Conservation (phyloP, 768 basidiomycete species). For the Mycena epipterygia region DNA sequence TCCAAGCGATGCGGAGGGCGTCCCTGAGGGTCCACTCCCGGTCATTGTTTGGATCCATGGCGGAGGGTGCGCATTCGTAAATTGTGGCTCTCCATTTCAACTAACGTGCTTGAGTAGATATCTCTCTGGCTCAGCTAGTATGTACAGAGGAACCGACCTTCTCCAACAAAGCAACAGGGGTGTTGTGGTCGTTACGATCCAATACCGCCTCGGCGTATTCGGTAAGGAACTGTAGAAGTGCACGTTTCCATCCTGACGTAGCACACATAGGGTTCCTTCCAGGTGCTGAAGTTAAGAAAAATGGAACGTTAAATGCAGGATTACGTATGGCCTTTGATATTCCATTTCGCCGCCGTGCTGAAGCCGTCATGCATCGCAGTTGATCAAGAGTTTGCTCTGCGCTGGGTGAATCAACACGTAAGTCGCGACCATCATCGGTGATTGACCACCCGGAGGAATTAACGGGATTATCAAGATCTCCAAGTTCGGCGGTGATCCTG, state of each 20-base stretch:
- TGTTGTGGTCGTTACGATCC: slow-evolving; percentile 53
- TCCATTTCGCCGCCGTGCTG: neutral
- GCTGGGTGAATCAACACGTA: too few relatives aligned
- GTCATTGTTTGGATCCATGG: slow-evolving; percentile 16
- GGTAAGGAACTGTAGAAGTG: too few relatives aligned
- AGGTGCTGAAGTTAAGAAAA: slow-evolving; percentile 41
- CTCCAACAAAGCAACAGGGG: slow-evolving; percentile 49
- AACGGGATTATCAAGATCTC: too few relatives aligned
- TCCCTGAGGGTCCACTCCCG: neutral
- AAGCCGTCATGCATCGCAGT: neutral
- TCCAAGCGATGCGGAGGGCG: slow-evolving; percentile 1
- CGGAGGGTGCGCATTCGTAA: neutral
- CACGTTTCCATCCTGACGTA: neutral
- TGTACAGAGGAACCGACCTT: slow-evolving; percentile 51
- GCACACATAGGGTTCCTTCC: slow-evolving; percentile 40
- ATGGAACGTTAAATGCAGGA: slow-evolving; percentile 48
- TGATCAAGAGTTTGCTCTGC: neutral
- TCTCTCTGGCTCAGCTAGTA: slow-evolving; percentile 42
- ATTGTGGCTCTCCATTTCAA: neutral
- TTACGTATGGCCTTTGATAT: slow-evolving; percentile 33
- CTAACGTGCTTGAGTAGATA: slow-evolving; percentile 49
- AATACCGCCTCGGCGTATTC: too few relatives aligned
- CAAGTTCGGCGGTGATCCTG: too few relatives aligned
- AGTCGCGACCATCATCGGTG: too few relatives aligned
- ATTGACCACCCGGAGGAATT: too few relatives aligned